These are phyloP conservation scores for Piper longum DNA, from an alignment of 164 flowering plant genomes.

Conservation along the genomic window DNA sequence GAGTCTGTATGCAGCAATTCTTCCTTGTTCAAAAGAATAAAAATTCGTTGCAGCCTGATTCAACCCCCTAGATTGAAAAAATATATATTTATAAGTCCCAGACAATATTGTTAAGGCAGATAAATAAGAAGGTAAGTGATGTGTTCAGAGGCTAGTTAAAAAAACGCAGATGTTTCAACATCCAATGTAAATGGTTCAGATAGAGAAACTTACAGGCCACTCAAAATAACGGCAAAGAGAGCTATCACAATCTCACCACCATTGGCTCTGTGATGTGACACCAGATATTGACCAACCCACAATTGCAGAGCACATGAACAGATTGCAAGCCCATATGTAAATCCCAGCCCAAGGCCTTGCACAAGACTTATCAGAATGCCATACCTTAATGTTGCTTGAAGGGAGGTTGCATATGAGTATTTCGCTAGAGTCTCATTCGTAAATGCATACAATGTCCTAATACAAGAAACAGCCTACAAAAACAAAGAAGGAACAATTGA, in stretches of 20 bases:
- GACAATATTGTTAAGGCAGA: not conserved
- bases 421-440: conserved; percentile 95
- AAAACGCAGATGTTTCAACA: no score
- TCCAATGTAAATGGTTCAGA: not conserved
- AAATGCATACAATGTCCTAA: conserved; percentile 85
- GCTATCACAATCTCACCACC: conserved; percentile 91
- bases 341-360: conserved; percentile 99
- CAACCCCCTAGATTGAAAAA: conserved; percentile 44
- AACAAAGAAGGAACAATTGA: not conserved
- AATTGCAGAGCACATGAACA: conserved; percentile 98
- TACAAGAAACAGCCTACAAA: conserved; percentile 83
- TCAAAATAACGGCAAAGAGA: conserved; percentile 80
- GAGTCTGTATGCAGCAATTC: conserved; percentile 95
- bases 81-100: conserved; percentile 1
- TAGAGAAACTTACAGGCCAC: conserved; percentile 76
- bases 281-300: conserved; percentile 87
- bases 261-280: conserved; percentile 47
- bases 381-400: conserved; percentile 92
- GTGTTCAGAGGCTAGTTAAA: not conserved
- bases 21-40: conserved; percentile 96
- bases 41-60: conserved; percentile 99
- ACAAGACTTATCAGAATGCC: conserved; percentile 96
- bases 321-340: conserved; percentile 99
- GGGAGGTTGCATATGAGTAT: conserved; percentile 94
- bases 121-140: no score